Percentiles rank a stretch among this genome's conserved stretches.
These are phyloP conservation scores for Calycina herbarum DNA, from an alignment of 2,329 filamentous ascomycete species.

Conservation along the genomic window DNA sequence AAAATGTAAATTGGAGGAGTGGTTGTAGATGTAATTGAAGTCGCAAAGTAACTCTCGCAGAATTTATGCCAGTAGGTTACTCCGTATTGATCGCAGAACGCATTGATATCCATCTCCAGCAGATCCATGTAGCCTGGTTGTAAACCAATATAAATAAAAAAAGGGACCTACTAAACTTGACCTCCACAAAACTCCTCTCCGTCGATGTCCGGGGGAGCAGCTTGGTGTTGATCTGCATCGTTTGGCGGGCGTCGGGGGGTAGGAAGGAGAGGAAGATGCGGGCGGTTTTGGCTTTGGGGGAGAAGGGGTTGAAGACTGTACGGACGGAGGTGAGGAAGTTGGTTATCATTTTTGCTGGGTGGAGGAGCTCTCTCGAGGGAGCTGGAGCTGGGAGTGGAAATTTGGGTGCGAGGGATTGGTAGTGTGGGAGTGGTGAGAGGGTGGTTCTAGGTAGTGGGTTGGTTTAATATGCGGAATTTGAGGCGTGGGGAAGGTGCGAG, in stretches of 20 bases:
- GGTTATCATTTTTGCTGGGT: constrained; percentile 66
- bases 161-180: constrained; percentile 77
- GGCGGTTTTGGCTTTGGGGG: constrained; percentile 72
- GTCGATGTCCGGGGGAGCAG: constrained; percentile 70
- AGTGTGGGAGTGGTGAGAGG: background rate
- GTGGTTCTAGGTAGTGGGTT: background rate
- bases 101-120: too few species aligned
- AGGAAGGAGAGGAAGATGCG: constrained; percentile 85
- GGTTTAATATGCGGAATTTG: too few species aligned
- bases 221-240: constrained; percentile 76
- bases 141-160: background rate
- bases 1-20: too few species aligned
- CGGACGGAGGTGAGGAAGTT: constrained; percentile 82
- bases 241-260: constrained; percentile 73
- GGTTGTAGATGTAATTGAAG: background rate
- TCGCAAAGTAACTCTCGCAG: too few species aligned
- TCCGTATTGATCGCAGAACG: background rate
- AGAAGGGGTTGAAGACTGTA: constrained; percentile 92
- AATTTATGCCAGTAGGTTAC: too few species aligned
- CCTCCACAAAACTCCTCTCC: constrained; percentile 65
- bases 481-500: too few species aligned
- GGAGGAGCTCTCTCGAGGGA: background rate
- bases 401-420: background rate
- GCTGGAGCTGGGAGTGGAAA: background rate
- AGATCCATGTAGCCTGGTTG: too few species aligned